Base-by-base conservation (phyloP, 2,329 filamentous ascomycete genomes). In the Alternaria solani region DNA sequence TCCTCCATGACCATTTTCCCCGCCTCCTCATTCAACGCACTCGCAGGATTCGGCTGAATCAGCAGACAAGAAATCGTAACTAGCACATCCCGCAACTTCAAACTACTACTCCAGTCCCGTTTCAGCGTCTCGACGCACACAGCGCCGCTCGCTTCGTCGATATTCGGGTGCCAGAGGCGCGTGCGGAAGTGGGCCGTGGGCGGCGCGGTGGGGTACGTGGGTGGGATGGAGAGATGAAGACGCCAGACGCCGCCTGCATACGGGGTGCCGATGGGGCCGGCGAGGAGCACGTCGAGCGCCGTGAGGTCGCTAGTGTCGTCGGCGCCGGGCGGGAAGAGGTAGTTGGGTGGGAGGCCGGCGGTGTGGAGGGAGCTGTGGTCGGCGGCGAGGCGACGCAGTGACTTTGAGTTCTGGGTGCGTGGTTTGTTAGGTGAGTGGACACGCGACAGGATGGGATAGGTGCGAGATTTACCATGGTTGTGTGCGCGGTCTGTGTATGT, bases 51-150 rank as follows among this genome's bases (percentile, higher is more conserved):
- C 1, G 87, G 87, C 55, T 88, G 84, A 55, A 89, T 88, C 28
- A 89, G 77, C 25, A 89, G 78, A 75, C 87, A 89, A 2, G 82
- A 85, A 57, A 89, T 88, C 0, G 87, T 80, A 23, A 84, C 75
- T 18, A 89, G 75, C 3, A 89, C 86, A 77, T 89, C 86, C 47
- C 85, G 78, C 51, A 89, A 71, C 26, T 85, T 88, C 63, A 89
- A 74, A 28, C 80, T 84, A 14, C 81, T 78, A 58, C 85, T 83
- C 87, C 87, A 89, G 67, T 89, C 87, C 47, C 86, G 80, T 77
- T 89, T 89, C 44, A 89, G 70, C 2, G 87, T 89, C 76, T 89
- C 87, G 3, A 89, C 85, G 62, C 87, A 89, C 3, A 89, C 86
- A 1, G 84, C 84, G 5, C 87, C 87, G 0, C 84, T 86, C n/a